phyloP scores from a whole-genome alignment of 345 rosid genomes.

The Punica granatum region DNA sequence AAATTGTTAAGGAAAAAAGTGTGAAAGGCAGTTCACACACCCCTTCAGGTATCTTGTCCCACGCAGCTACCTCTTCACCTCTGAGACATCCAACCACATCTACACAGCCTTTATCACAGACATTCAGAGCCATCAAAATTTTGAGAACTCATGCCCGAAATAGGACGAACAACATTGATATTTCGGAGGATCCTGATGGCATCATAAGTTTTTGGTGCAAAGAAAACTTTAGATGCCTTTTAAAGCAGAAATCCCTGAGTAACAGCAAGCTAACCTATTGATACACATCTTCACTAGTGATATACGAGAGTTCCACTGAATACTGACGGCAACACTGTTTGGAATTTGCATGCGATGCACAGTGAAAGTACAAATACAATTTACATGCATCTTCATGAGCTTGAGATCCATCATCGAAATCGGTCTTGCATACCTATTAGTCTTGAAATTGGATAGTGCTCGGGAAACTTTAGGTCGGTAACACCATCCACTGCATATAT shows the following conservation, averaged over 20 bases:
- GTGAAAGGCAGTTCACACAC: conserved; percentile 19
- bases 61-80: conserved; percentile 44
- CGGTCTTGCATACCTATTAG: conserved; percentile 43
- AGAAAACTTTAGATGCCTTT: background rate
- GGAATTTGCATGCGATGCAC: background rate
- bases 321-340: background rate
- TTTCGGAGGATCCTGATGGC: background rate
- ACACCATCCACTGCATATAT: conserved; percentile 65
- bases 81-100: conserved; percentile 55
- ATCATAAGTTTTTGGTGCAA: background rate
- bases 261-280: background rate
- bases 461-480: conserved; percentile 56
- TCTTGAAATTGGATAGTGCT: conserved; percentile 76
- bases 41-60: conserved; percentile 57
- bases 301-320: background rate
- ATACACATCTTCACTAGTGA: background rate
- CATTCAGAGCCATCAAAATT: background rate
- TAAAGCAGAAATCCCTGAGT: background rate
- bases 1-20: background rate
- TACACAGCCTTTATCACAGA: conserved; percentile 41
- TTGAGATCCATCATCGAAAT: background rate
- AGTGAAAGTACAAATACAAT: background rate
- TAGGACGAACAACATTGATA: background rate
- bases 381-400: background rate
- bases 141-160: background rate